Evolutionary conservation across 805 yeast species (phyloP), one percentile per base, ranked within the genome.

Genomic region (Cyberlindnera petersonii): DNA sequence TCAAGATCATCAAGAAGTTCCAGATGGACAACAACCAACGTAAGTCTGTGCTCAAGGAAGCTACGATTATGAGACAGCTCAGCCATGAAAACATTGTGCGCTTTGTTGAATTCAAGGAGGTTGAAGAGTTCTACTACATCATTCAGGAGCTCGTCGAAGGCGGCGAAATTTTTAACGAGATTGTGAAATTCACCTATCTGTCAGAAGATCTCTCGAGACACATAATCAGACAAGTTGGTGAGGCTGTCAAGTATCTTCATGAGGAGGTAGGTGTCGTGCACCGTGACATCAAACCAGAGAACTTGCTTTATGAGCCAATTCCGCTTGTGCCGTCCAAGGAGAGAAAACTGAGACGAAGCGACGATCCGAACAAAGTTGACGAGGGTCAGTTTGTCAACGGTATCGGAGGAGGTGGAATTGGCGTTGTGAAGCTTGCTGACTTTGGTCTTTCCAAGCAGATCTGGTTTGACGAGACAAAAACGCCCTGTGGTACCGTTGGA

Each of bases 401-500:
- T 10, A 65, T 85, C 16, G 98, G 98, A 24, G 95, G 94, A 33
- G 98, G 96, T 39, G 86, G 89, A 11, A 83, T 93, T 49, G 98
- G 98, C 8, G 53, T 66, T 13, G 88, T 93, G 24, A 91, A 91
- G 60, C 68, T 93, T 37, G 98, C 98, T 1, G 98, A 93, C 62
- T 93, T 93, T 64, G 98, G 98, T 0, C 67, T 93, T 15, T 86
- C 96, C 4, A 93, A 93, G 62, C 86, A 88, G 56, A 79, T 91
- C 23, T 83, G 88, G 80, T 52, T 44, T 26, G 52, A 81, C 34
- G 85, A 85, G 52, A 86, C 97, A 17, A 86, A 87, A 72, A 93
- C 98, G 1, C 98, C 98, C 0, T 93, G 98, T 65, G 98, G 98
- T 36, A 93, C 98, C 1, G 96, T 93, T 14, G 98, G 98, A 4